Percentiles rank a stretch among this genome's conserved stretches.
These are phyloP conservation scores for Colletotrichum brevisporum DNA, from an alignment of 2,329 filamentous ascomycete genomes.

Conservation along the genomic window DNA sequence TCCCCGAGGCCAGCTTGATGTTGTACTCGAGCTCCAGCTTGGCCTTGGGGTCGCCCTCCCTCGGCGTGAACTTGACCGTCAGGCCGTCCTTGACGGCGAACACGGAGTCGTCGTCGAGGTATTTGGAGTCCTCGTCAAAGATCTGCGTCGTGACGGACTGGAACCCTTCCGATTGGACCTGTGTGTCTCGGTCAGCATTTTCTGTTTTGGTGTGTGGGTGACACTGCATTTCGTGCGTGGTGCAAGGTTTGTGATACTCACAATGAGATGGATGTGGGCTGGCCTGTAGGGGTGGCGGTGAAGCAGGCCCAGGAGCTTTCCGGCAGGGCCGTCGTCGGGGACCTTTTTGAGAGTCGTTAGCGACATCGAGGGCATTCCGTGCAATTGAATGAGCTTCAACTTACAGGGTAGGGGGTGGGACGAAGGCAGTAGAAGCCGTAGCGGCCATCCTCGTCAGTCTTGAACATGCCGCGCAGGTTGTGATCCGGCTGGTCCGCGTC, in stretches of 20 bases:
- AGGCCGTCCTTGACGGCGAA: conserved; percentile 69
- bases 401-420: conserved; percentile 61
- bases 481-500: conserved; percentile 72
- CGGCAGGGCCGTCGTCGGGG: conserved; percentile 66
- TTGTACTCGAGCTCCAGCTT: conserved; percentile 73
- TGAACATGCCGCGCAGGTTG: conserved; percentile 78
- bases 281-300: conserved; percentile 71
- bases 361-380: no score
- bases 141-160: conserved; percentile 81
- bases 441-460: conserved; percentile 72
- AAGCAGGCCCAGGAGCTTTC: conserved; percentile 64
- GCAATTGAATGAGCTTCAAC: not conserved
- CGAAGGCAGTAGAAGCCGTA: conserved; percentile 71
- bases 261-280: conserved; percentile 73
- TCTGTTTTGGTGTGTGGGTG: no score
- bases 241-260: conserved; percentile 44
- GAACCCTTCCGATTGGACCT: conserved; percentile 67
- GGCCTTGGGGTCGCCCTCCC: conserved; percentile 60
- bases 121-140: conserved; percentile 77
- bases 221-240: no score
- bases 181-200: no score
- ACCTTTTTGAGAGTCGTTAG: conserved; percentile 43
- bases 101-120: conserved; percentile 68
- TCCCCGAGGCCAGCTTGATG: conserved; percentile 52
- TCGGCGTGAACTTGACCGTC: conserved; percentile 57